Evolutionary conservation across 371 early-diverging fungal species (phyloP).

Genomic region (Apophysomyces sp.): DNA sequence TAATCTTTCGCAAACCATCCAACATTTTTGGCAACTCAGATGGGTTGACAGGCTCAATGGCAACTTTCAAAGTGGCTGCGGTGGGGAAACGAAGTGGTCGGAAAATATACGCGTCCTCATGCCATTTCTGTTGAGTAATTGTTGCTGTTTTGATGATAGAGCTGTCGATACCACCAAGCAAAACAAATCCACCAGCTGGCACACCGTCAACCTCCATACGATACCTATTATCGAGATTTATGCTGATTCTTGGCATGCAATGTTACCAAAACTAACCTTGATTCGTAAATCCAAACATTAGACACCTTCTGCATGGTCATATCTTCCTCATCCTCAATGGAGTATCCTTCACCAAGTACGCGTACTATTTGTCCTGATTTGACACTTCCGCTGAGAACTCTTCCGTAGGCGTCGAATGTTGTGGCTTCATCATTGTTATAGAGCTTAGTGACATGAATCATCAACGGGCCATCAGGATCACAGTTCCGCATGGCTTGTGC

Average conservation of each 20-base stretch:
- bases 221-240: constrained; percentile 47
- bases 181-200: constrained; percentile 87
- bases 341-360: constrained; percentile 90
- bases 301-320: constrained; percentile 83
- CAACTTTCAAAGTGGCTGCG: constrained; percentile 88
- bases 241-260: not conserved
- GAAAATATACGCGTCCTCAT: constrained; percentile 82
- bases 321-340: constrained; percentile 94
- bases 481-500: constrained; percentile 79
- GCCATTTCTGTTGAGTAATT: constrained; percentile 61
- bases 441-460: constrained; percentile 89
- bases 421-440: constrained; percentile 85
- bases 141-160: constrained; percentile 95
- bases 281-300: constrained; percentile 78
- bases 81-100: constrained; percentile 83
- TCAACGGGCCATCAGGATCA: constrained; percentile 89
- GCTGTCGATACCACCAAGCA: constrained; percentile 89
- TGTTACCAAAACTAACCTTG: constrained; percentile 47
- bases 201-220: constrained; percentile 78
- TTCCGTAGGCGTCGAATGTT: constrained; percentile 88
- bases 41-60: constrained; percentile 95
- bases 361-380: constrained; percentile 77
- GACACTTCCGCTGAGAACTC: constrained; percentile 90
- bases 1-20: constrained; percentile 92
- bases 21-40: constrained; percentile 97